These are phyloP conservation scores for Trichomonascaceae sp. DNA, from an alignment of 1,139 yeast species.

Conservation along the genomic window DNA sequence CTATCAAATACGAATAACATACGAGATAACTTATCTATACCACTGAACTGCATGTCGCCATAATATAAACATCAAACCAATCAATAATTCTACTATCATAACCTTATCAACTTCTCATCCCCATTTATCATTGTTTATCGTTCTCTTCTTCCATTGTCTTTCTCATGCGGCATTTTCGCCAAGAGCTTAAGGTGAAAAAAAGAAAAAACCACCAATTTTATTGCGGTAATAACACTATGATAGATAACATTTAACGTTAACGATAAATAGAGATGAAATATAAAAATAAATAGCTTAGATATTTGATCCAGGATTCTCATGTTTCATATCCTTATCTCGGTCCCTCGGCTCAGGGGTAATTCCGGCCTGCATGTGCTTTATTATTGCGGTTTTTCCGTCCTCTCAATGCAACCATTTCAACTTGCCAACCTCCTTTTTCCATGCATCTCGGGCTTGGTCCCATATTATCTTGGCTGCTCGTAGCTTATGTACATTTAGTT, in stretches of 20 bases:
- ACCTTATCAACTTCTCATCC: neutral
- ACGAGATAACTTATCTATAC: neutral
- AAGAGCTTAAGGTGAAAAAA: neutral
- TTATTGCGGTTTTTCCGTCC: neutral
- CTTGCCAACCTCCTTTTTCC: neutral
- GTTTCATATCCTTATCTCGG: too few species aligned
- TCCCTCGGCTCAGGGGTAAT: neutral
- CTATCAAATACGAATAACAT: neutral
- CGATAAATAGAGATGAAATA: neutral
- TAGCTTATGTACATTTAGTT: neutral
- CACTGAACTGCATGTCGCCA: neutral
- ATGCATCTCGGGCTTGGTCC: neutral
- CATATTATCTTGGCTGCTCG: neutral
- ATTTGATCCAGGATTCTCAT: too few species aligned
- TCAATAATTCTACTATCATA: too few species aligned
- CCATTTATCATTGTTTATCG: neutral
- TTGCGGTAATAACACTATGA: neutral
- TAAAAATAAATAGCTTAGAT: too few species aligned
- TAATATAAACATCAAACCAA: too few species aligned
- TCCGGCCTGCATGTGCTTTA: neutral
- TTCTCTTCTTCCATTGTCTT: neutral
- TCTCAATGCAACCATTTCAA: neutral
- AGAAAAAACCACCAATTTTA: neutral
- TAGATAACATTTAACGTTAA: neutral
- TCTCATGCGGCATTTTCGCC: neutral